Evolutionary conservation across 352 stramenopile genomes (phyloP).

Genomic region (Plasmopara viticola): DNA sequence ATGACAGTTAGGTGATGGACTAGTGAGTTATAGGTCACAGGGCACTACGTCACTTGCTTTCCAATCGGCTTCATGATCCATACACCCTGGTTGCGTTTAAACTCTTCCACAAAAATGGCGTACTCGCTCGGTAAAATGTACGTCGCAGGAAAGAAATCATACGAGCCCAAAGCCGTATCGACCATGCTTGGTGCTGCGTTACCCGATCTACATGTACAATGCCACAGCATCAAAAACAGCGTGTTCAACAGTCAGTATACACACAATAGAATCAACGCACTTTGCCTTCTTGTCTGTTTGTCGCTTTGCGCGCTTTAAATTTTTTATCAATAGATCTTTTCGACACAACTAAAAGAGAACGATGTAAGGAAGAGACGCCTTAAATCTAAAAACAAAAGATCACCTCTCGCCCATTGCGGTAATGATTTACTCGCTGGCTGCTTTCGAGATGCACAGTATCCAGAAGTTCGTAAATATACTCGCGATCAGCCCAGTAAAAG

Average conservation of each 20-base stretch:
- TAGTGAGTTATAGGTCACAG: neutral
- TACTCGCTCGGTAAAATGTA: slow-evolving; percentile 94
- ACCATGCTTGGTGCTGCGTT: slow-evolving; percentile 24
- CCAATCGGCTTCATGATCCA: slow-evolving; percentile 98
- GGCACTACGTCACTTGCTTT: slow-evolving; percentile 38
- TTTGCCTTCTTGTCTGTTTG: slow-evolving; percentile 78
- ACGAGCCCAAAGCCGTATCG: slow-evolving; percentile 38
- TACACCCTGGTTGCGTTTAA: slow-evolving; percentile 85
- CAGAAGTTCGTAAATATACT: slow-evolving; percentile 89
- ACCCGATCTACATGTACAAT: slow-evolving; percentile 29
- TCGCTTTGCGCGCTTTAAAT: slow-evolving; percentile 86
- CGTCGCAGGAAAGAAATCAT: slow-evolving; percentile 89
- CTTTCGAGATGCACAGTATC: slow-evolving; percentile 82
- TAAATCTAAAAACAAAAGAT: neutral
- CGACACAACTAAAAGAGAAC: slow-evolving; percentile 59
- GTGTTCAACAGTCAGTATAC: neutral
- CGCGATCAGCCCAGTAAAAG: slow-evolving; percentile 86
- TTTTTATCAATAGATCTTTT: slow-evolving; percentile 95
- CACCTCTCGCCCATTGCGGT: slow-evolving; percentile 76
- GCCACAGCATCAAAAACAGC: neutral
- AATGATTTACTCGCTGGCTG: slow-evolving; percentile 89
- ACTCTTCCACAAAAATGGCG: slow-evolving; percentile 92
- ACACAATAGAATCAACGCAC: slow-evolving; percentile 10
- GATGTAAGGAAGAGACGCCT: neutral
- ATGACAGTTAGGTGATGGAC: too few relatives aligned